Conservation (phyloP, 1,284 basidiomycete genomes). For the Moniliophthora roreri region DNA sequence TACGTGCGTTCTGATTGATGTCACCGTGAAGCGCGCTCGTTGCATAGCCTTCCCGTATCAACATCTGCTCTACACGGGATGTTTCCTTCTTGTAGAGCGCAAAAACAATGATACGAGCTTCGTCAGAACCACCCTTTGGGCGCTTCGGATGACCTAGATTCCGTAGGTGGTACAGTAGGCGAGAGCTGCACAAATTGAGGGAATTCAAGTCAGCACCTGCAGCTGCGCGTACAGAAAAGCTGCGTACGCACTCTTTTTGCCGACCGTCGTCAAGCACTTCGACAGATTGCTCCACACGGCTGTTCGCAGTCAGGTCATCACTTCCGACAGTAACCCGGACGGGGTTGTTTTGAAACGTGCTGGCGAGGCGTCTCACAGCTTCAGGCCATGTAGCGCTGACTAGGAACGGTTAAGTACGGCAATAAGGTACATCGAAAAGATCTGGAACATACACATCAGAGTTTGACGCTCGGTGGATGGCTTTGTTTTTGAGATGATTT, state of each 20-base stretch:
- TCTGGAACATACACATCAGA: slow-evolving; percentile 78
- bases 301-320: slow-evolving; percentile 95
- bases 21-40: slow-evolving; percentile 95
- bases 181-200: slow-evolving; percentile 56
- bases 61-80: slow-evolving; percentile 81
- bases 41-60: slow-evolving; percentile 77
- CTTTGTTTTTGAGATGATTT: slow-evolving; percentile 84
- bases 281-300: slow-evolving; percentile 81
- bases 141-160: slow-evolving; percentile 66
- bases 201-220: slow-evolving; percentile 9
- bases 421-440: background rate
- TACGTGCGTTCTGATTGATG: slow-evolving; percentile 84
- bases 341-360: slow-evolving; percentile 85
- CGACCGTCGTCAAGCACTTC: slow-evolving; percentile 90
- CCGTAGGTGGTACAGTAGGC: slow-evolving; percentile 66
- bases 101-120: slow-evolving; percentile 87
- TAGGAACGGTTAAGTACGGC: slow-evolving; percentile 27
- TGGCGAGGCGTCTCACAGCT: slow-evolving; percentile 90
- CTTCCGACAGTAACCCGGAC: slow-evolving; percentile 93
- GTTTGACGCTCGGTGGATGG: slow-evolving; percentile 74
- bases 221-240: background rate
- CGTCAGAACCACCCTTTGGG: slow-evolving; percentile 40
- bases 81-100: slow-evolving; percentile 99
- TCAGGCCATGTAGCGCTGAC: slow-evolving; percentile 99
- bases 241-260: slow-evolving; percentile 85